phyloP scores from a whole-genome alignment of 495 filamentous ascomycete genomes.

The Daldinia decipiens region DNA sequence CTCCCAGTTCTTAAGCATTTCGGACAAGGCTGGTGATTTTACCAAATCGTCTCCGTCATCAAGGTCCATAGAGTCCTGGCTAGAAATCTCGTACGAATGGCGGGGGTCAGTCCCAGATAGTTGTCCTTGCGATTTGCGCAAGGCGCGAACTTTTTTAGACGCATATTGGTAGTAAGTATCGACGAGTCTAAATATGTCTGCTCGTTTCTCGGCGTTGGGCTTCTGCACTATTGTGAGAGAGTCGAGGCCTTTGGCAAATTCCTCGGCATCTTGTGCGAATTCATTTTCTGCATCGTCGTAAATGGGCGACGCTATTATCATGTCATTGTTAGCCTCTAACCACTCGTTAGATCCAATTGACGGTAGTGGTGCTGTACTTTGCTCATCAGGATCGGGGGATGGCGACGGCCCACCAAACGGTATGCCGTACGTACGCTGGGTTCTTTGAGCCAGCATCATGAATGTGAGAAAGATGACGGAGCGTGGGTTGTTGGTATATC shows the following conservation, averaged over 20 bases:
- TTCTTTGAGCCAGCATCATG: constrained; percentile 32
- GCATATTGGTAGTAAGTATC: constrained; percentile 58
- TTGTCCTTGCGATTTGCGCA: constrained; percentile 50
- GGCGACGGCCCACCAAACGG: constrained; percentile 31
- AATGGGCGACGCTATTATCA: constrained; percentile 18
- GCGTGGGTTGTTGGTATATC: constrained; percentile 9
- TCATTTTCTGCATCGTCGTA: constrained; percentile 39
- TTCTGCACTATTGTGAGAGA: constrained; percentile 46
- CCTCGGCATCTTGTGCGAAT: constrained; percentile 56
- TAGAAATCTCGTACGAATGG: constrained; percentile 64
- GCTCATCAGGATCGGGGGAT: constrained; percentile 29
- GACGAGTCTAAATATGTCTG: constrained; percentile 56
- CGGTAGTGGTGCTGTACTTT: constrained; percentile 36
- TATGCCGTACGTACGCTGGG: constrained; percentile 30
- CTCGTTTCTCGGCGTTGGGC: constrained; percentile 53
- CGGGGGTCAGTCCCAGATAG: constrained; percentile 21
- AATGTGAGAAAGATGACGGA: constrained; percentile 3
- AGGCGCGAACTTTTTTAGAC: constrained; percentile 48
- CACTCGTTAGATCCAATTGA: constrained; percentile 22
- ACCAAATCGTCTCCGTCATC: constrained; percentile 58
- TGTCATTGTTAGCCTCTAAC: constrained; percentile 29
- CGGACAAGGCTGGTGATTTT: constrained; percentile 46
- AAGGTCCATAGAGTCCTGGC: constrained; percentile 69
- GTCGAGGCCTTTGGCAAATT: constrained; percentile 59
- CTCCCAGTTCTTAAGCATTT: constrained; percentile 54